Base-by-base conservation (phyloP, 2,329 filamentous ascomycete species). In the Ilyonectria destructans region DNA sequence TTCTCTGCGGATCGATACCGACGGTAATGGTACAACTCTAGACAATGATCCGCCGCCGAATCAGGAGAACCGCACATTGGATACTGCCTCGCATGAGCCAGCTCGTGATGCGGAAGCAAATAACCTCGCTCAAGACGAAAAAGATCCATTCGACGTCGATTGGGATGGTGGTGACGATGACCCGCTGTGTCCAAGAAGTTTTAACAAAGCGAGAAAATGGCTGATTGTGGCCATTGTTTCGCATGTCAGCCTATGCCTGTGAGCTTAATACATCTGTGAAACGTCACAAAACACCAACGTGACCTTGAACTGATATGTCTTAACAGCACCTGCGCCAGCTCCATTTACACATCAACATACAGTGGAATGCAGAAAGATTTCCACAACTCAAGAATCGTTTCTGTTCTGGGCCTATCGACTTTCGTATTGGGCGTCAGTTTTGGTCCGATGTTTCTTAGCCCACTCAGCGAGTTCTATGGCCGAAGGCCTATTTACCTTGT, bases 271-370 rank as follows among this genome's bases (percentile, higher is more conserved):
- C 4, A 26, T 26, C 26, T 26, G 26, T 6, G 26, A 26, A 26
- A 26, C 26, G 4, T 26, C 26, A 26, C 26, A 26, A 26, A 23
- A 26, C 5, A 26, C 26, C 6, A 26, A 26, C 26, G 4, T 26
- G 26, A 26, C 26, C 26, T 26, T 26, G 26, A 26, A 26, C 26
- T 26, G 26, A 26, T 26, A 26, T 26, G 4, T 26, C 26, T 26
- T 6, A 4, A 6, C 17, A 95, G 92, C 60, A 97, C 95, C 9
- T 94, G 92, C 78, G 90, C 93, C 2, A 95, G 92, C 55, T 96
- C 94, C n/a, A 90, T 97, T 74, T 97, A 98, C 81, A 96, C 94
- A 0, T 89, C 90, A 13, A 96, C 93, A 0, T 98, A 97, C 79
- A 78, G 76, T n/a, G 92, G 96, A 80, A 89, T 97, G 81, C 89